phyloP scores from a whole-genome alignment of 2,329 filamentous ascomycete species.

The Xylariaceae sp. region DNA sequence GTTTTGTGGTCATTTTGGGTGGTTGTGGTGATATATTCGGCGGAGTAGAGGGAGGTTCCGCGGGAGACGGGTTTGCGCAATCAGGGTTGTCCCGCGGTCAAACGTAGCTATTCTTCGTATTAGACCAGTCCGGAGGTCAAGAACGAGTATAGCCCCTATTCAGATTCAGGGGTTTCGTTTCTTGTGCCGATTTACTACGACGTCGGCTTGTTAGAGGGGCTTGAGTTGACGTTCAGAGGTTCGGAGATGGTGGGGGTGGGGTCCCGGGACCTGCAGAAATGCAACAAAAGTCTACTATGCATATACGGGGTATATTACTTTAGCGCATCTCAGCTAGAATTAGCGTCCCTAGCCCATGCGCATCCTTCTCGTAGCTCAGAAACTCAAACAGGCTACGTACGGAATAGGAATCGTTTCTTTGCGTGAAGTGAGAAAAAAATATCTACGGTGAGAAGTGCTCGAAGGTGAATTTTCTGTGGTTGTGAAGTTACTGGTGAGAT shows the following conservation, averaged over 20 bases:
- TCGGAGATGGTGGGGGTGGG: conserved; percentile 18
- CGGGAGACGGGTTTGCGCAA: not conserved
- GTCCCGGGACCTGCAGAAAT: not conserved
- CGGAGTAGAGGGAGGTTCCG: not conserved
- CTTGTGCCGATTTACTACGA: too few species aligned
- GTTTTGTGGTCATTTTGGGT: conserved; percentile 5
- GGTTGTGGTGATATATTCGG: conserved; percentile 1
- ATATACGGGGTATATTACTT: not conserved
- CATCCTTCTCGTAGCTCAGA: not conserved
- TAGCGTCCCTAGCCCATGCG: not conserved
- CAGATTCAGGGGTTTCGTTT: too few species aligned
- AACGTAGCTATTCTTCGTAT: not conserved
- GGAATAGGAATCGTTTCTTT: not conserved
- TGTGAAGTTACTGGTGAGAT: not conserved
- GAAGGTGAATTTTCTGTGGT: too few species aligned
- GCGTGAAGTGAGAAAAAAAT: not conserved
- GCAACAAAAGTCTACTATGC: conserved; percentile 8
- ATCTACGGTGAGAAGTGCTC: too few species aligned
- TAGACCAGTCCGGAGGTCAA: not conserved
- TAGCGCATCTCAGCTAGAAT: not conserved
- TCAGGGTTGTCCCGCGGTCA: not conserved
- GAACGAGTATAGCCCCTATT: too few species aligned
- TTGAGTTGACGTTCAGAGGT: conserved; percentile 3
- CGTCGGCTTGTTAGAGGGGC: conserved; percentile 15
- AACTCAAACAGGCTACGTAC: not conserved